Conservation (phyloP, 768 basidiomycete species). For the Jaapia argillacea region DNA sequence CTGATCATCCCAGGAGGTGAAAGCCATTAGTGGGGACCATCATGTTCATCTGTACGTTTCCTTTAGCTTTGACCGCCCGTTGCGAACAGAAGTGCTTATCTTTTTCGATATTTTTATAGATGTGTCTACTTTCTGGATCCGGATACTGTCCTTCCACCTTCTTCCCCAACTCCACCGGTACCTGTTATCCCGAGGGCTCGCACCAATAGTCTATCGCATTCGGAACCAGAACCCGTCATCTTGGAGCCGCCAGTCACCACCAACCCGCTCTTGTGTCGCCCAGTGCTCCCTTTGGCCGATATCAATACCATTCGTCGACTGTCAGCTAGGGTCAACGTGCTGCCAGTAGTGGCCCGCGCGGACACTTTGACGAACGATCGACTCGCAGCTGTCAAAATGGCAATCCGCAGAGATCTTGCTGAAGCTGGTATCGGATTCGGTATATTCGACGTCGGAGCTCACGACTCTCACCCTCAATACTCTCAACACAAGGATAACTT, state of each 20-base stretch:
- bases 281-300: constrained; percentile 60
- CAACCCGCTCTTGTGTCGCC: constrained; percentile 57
- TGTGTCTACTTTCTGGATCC: constrained; percentile 88
- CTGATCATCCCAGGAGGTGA: constrained; percentile 47
- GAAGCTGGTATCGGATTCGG: constrained; percentile 84
- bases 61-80: constrained; percentile 20
- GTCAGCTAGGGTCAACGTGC: constrained; percentile 76
- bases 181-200: constrained; percentile 62
- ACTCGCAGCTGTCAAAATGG: constrained; percentile 68
- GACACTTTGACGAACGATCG: constrained; percentile 78
- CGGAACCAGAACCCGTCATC: constrained; percentile 67
- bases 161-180: constrained; percentile 54
- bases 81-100: constrained; percentile 2
- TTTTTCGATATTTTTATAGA: constrained; percentile 28
- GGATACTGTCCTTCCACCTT: constrained; percentile 65
- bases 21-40: constrained; percentile 58
- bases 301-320: constrained; percentile 71
- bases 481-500: constrained; percentile 6
- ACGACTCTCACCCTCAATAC: constrained; percentile 43
- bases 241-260: constrained; percentile 71
- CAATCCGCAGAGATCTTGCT: constrained; percentile 71
- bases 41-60: constrained; percentile 69
- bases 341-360: constrained; percentile 76
- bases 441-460: constrained; percentile 83
- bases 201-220: constrained; percentile 61